These are phyloP conservation scores for Betula pendula DNA, from an alignment of 306 rosid genomes.

Conservation along the genomic window DNA sequence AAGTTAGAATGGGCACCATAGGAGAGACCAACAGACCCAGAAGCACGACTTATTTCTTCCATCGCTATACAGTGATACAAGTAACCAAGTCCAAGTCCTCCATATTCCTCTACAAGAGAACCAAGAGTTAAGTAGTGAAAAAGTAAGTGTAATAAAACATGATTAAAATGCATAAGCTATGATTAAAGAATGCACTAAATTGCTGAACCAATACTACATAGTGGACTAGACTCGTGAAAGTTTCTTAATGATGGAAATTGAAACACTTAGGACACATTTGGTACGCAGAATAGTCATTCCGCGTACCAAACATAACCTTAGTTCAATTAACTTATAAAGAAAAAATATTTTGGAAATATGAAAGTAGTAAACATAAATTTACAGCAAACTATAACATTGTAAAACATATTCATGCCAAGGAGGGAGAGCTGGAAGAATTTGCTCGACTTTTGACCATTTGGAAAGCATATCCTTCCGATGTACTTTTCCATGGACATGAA, in stretches of 20 bases:
- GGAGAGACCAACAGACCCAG: slow-evolving; percentile 93
- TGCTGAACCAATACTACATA: neutral
- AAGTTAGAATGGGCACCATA: slow-evolving; percentile 96
- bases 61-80: slow-evolving; percentile 89
- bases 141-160: slow-evolving; percentile 9
- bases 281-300: no score
- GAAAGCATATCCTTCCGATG: neutral
- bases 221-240: neutral
- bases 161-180: neutral
- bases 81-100: slow-evolving; percentile 97
- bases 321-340: neutral
- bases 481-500: neutral
- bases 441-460: neutral
- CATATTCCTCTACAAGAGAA: slow-evolving; percentile 80
- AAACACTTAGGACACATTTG: no score
- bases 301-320: no score
- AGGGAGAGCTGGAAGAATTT: neutral
- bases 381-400: neutral
- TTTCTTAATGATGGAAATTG: neutral
- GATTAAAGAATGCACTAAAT: neutral
- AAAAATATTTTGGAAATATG: neutral
- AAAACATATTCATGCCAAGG: neutral
- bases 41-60: slow-evolving; percentile 99
- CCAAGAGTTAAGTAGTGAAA: slow-evolving; percentile 24
- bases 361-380: neutral